These are phyloP conservation scores for Verticillium dahliae DNA, from an alignment of 2,329 filamentous ascomycete species.

Conservation along the genomic window DNA sequence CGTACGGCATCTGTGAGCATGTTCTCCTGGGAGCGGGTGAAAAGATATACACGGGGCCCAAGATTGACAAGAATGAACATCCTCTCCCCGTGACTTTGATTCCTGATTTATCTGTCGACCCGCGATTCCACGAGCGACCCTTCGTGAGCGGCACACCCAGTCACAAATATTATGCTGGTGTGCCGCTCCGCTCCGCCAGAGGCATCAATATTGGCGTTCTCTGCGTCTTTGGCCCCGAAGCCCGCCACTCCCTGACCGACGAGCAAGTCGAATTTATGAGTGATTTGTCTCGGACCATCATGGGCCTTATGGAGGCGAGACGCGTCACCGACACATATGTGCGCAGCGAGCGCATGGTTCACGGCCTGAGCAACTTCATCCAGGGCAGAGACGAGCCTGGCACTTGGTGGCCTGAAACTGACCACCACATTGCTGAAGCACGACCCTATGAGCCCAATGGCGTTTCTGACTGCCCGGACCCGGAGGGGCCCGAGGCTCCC, in stretches of 20 bases:
- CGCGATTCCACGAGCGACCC: constrained; percentile 20
- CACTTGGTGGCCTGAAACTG: background rate
- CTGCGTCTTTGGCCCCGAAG: constrained; percentile 23
- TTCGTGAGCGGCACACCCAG: constrained; percentile 17
- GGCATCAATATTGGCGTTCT: constrained; percentile 37
- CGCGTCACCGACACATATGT: constrained; percentile 20
- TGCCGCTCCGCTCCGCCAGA: constrained; percentile 30
- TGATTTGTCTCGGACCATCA: constrained; percentile 25
- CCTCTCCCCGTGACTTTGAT: constrained; percentile 26
- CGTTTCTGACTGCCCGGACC: background rate
- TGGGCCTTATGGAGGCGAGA: constrained; percentile 29
- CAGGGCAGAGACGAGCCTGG: constrained; percentile 18
- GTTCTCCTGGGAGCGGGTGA: constrained; percentile 11
- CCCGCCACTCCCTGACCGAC: constrained; percentile 19
- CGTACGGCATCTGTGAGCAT: constrained; percentile 20
- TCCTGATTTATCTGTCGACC: constrained; percentile 24
- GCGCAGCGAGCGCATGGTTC: constrained; percentile 28
- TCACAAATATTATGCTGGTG: constrained; percentile 32
- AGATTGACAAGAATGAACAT: background rate
- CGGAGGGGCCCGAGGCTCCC: background rate
- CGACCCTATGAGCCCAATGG: background rate
- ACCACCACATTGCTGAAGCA: background rate
- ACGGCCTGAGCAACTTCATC: constrained; percentile 27
- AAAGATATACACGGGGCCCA: background rate
- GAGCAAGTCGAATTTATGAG: constrained; percentile 18